phyloP scores from a whole-genome alignment of 768 basidiomycete genomes.

The Kondoa subrosea region DNA sequence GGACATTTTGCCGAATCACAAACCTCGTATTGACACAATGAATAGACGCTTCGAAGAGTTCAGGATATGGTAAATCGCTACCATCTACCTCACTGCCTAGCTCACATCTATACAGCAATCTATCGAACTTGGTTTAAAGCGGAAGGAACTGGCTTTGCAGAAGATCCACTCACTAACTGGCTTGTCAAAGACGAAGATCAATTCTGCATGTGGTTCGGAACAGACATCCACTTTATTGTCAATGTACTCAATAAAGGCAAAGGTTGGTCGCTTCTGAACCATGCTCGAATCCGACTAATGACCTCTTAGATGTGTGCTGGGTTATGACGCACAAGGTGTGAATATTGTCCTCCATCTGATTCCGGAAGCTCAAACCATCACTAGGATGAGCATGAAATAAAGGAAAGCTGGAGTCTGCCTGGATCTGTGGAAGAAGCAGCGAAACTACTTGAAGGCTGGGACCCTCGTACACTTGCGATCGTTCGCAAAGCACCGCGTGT shows the following conservation, averaged over 20 bases:
- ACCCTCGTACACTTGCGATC: neutral
- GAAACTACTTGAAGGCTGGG: neutral
- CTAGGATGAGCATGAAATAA: neutral
- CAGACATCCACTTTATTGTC: neutral
- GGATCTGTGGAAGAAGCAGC: neutral
- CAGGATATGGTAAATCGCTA: neutral
- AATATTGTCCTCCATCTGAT: neutral
- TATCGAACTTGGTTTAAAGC: neutral
- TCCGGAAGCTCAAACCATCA: neutral
- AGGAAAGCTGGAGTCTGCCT: neutral
- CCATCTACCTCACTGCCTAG: neutral
- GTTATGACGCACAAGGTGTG: neutral
- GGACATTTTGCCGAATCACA: neutral
- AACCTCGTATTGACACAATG: neutral
- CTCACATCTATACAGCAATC: neutral
- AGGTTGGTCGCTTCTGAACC: neutral
- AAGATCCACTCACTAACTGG: neutral
- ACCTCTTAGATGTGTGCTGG: neutral
- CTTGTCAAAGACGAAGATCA: neutral
- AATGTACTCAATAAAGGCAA: neutral
- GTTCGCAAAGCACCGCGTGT: neutral
- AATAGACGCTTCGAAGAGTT: neutral
- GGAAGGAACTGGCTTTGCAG: neutral
- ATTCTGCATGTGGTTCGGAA: neutral
- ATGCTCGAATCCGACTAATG: neutral